These are phyloP conservation scores for Aquanectria penicillioides DNA, from an alignment of 2,329 filamentous ascomycete species.

Conservation along the genomic window DNA sequence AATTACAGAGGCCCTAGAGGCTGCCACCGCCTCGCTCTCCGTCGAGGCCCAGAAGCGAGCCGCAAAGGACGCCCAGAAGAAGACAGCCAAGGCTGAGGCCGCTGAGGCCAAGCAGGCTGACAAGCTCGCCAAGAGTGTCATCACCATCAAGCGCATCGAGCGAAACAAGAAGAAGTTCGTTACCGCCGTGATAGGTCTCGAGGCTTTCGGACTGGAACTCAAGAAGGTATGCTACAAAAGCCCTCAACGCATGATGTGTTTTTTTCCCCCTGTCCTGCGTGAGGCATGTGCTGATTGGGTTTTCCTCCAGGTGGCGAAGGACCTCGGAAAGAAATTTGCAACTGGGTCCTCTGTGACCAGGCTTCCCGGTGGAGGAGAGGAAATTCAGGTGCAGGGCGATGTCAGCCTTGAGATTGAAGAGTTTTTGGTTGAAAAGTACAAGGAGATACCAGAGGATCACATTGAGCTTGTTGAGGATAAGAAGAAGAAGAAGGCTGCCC, in stretches of 20 bases:
- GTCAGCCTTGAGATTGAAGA: constrained; percentile 94
- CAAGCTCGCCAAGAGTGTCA: constrained; percentile 81
- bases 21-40: constrained; percentile 85
- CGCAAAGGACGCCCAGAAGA: constrained; percentile 96
- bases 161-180: constrained; percentile 98
- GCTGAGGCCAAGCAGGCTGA: constrained; percentile 85
- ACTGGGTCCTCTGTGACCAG: constrained; percentile 95
- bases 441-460: constrained; percentile 92
- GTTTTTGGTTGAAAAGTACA: constrained; percentile 88
- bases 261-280: background rate
- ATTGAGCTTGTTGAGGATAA: constrained; percentile 96
- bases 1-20: constrained; percentile 77
- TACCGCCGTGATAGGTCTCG: constrained; percentile 89
- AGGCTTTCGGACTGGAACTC: constrained; percentile 89
- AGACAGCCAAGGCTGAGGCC: constrained; percentile 91
- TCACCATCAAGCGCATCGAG: constrained; percentile 96
- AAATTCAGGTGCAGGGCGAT: constrained; percentile 98
- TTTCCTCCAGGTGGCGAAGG: constrained; percentile 78
- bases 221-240: constrained; percentile 72
- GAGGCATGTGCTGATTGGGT: constrained; percentile 25
- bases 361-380: constrained; percentile 84
- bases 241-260: background rate
- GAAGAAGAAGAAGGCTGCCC: constrained; percentile 74
- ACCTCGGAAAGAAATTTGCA: constrained; percentile 98
- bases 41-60: constrained; percentile 94